Evolutionary conservation across 306 rosid species (phyloP).

Genomic region (Arachis stenosperma): DNA sequence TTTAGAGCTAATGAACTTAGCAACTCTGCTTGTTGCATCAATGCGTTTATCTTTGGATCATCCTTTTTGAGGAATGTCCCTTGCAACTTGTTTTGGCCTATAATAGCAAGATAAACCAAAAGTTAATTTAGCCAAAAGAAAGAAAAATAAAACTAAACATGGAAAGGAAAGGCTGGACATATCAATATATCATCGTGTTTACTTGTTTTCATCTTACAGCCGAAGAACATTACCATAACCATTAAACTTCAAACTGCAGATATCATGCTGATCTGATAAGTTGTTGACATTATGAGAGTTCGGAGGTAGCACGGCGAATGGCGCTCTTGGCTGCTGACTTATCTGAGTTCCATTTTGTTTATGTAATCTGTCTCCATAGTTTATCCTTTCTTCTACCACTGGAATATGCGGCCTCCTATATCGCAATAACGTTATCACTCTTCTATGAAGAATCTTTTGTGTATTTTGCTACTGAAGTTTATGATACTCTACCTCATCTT

Average conservation of each 20-base stretch:
- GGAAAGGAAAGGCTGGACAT: neutral
- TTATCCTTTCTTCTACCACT: slow-evolving; percentile 56
- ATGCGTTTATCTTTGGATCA: slow-evolving; percentile 77
- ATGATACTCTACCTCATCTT: slow-evolving; percentile 74
- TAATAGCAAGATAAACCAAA: slow-evolving; percentile 43
- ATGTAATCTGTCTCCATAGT: slow-evolving; percentile 61
- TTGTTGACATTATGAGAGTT: slow-evolving; percentile 56
- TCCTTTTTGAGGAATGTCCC: slow-evolving; percentile 85
- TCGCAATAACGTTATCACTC: slow-evolving; percentile 37
- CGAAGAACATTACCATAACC: slow-evolving; percentile 56
- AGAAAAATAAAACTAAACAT: neutral
- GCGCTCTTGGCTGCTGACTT: slow-evolving; percentile 70
- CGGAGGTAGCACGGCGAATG: slow-evolving; percentile 82
- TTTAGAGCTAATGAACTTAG: slow-evolving; percentile 86
- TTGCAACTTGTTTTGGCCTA: slow-evolving; percentile 62
- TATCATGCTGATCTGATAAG: slow-evolving; percentile 58
- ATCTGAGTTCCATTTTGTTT: slow-evolving; percentile 54
- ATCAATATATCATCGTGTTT: slow-evolving; percentile 15
- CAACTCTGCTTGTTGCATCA: slow-evolving; percentile 96
- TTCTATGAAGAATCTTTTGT: slow-evolving; percentile 13
- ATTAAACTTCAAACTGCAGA: slow-evolving; percentile 47
- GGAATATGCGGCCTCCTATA: slow-evolving; percentile 74
- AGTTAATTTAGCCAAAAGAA: neutral
- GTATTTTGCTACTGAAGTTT: slow-evolving; percentile 29
- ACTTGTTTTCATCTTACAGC: slow-evolving; percentile 27